Percentiles rank a stretch among this genome's conserved stretches.
Evolutionary conservation across 1,284 basidiomycete species (phyloP).

Genomic region (Cutaneotrichosporon cavernicola): DNA sequence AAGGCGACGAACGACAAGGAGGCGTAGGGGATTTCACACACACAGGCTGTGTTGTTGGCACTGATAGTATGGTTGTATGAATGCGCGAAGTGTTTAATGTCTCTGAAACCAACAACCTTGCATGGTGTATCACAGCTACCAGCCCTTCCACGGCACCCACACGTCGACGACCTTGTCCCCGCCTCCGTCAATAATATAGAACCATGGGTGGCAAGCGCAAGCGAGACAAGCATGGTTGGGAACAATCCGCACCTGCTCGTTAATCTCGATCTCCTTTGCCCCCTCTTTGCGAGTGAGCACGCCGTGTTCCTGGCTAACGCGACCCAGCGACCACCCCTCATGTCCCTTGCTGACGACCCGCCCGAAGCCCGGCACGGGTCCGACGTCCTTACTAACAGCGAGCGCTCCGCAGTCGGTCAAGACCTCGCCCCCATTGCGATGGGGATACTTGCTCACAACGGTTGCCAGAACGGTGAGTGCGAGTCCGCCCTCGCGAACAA

Average conservation of each 20-base stretch:
- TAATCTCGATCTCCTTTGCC: constrained; percentile 56
- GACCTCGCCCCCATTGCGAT: constrained; percentile 52
- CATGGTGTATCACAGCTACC: constrained; percentile 56
- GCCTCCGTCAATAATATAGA: constrained; percentile 70
- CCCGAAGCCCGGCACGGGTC: constrained; percentile 69
- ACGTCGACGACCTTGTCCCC: constrained; percentile 68
- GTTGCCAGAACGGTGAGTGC: constrained; percentile 69
- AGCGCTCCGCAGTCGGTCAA: constrained; percentile 79
- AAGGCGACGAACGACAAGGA: background rate
- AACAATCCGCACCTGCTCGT: constrained; percentile 55
- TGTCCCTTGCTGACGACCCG: constrained; percentile 57
- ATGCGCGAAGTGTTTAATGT: too few relatives aligned
- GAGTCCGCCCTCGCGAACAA: constrained; percentile 55
- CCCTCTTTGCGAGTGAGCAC: constrained; percentile 57
- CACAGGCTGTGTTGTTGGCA: too few relatives aligned
- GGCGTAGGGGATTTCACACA: background rate
- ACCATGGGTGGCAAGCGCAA: constrained; percentile 73
- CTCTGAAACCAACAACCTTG: background rate
- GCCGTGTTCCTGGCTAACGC: constrained; percentile 78
- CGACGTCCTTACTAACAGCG: constrained; percentile 80
- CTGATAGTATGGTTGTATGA: too few relatives aligned
- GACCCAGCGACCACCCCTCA: constrained; percentile 69
- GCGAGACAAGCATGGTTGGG: constrained; percentile 65
- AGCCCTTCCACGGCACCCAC: constrained; percentile 89
- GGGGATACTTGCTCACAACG: constrained; percentile 73